These are phyloP conservation scores for Cryphonectria carpinicola DNA, from an alignment of 2,329 filamentous ascomycete genomes.

Conservation along the genomic window DNA sequence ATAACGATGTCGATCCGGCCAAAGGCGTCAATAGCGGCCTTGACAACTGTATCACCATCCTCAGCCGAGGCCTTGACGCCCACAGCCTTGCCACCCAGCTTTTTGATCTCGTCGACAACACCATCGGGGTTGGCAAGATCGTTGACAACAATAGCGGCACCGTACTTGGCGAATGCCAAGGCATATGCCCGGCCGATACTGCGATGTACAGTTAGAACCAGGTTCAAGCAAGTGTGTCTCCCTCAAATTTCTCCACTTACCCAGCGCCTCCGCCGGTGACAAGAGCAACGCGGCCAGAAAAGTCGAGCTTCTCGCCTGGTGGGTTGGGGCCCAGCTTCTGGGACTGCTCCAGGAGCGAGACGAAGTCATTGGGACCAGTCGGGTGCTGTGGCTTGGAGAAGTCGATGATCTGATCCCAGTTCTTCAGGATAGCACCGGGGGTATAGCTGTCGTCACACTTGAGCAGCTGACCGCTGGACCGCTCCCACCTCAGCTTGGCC, in stretches of 20 bases:
- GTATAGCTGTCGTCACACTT: constrained; percentile 89
- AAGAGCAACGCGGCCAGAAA: constrained; percentile 82
- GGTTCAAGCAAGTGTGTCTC: constrained; percentile 1
- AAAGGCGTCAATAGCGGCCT: constrained; percentile 90
- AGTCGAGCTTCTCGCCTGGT: constrained; percentile 74
- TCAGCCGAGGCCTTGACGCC: constrained; percentile 93
- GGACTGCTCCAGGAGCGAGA: constrained; percentile 82
- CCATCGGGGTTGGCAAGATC: constrained; percentile 91
- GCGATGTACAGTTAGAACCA: constrained; percentile 23
- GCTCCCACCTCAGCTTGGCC: constrained; percentile 94
- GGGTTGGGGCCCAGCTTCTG: constrained; percentile 76
- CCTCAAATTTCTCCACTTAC: constrained; percentile 42
- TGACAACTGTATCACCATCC: constrained; percentile 88
- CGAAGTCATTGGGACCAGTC: constrained; percentile 83
- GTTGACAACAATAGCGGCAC: constrained; percentile 89
- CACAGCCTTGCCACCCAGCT: constrained; percentile 84
- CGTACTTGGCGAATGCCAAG: constrained; percentile 79
- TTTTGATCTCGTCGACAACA: constrained; percentile 90
- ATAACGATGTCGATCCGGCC: constrained; percentile 93
- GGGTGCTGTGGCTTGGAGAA: constrained; percentile 86
- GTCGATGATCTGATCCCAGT: constrained; percentile 87
- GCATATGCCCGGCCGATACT: constrained; percentile 90
- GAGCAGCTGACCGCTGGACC: constrained; percentile 83
- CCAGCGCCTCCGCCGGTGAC: constrained; percentile 87
- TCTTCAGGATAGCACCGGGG: constrained; percentile 82